Evolutionary conservation across 805 yeast species (phyloP).

Genomic region (Starmerella apis): DNA sequence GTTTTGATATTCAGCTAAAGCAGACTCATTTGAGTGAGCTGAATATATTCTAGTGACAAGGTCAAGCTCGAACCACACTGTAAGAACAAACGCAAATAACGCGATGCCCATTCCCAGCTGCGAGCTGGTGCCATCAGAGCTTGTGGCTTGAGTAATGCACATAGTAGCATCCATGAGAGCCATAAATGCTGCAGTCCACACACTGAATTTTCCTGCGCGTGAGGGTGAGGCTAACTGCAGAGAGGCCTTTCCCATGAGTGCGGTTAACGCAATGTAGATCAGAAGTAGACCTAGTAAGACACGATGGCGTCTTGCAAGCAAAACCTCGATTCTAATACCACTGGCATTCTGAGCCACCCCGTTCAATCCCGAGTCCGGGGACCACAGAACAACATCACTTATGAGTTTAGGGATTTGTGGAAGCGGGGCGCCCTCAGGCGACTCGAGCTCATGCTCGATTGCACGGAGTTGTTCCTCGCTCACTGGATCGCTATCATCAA

Average conservation of each 20-base stretch:
- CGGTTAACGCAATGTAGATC: not conserved
- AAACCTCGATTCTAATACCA: not conserved
- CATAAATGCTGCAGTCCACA: constrained; percentile 6
- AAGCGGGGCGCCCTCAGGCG: constrained; percentile 5
- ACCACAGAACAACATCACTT: not conserved
- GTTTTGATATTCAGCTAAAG: not conserved
- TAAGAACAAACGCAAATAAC: constrained; percentile 1
- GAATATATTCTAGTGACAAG: not conserved
- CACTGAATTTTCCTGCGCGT: not conserved
- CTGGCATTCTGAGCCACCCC: not conserved
- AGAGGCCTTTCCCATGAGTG: not conserved
- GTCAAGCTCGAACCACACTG: constrained; percentile 7
- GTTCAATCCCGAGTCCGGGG: constrained; percentile 2
- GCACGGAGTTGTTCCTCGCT: not conserved
- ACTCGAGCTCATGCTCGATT: not conserved
- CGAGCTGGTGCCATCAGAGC: not conserved
- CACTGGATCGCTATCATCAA: not conserved
- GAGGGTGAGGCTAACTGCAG: constrained; percentile 1
- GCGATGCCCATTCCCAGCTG: not conserved
- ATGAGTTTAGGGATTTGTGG: not conserved
- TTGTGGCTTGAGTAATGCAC: not conserved
- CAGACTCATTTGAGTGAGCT: constrained; percentile 2
- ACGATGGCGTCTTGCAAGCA: not conserved
- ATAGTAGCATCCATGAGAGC: constrained; percentile 1
- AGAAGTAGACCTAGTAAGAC: not conserved